Evolutionary conservation across 352 stramenopile species (phyloP).

Genomic region (Globisporangium emineosum): DNA sequence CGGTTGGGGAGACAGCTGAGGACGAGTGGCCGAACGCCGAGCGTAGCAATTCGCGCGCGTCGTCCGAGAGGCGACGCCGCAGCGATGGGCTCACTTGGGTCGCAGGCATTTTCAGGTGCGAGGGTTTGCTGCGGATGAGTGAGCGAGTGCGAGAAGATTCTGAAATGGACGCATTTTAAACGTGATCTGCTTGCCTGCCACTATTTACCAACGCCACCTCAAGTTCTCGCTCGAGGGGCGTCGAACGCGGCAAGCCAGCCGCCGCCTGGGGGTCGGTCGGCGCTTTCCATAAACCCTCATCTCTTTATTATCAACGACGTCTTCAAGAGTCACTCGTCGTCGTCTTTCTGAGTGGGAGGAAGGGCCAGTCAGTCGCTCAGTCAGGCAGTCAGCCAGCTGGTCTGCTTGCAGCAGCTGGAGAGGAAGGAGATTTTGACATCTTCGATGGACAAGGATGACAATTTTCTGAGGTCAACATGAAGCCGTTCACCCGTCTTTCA

Average conservation of each 20-base stretch:
- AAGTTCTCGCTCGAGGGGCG: background rate
- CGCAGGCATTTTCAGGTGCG: conserved; percentile 30
- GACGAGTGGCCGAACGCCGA: conserved; percentile 23
- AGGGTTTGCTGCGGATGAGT: background rate
- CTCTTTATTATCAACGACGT: background rate
- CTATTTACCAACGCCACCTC: background rate
- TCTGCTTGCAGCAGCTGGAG: background rate
- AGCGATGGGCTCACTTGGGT: conserved; percentile 47
- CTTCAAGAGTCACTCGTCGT: background rate
- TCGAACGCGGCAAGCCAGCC: background rate
- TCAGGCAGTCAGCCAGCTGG: background rate
- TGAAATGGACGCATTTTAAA: background rate
- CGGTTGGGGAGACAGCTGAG: background rate
- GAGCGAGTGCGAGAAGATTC: background rate
- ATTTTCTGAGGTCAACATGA: background rate
- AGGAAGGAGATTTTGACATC: no score
- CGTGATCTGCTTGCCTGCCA: background rate
- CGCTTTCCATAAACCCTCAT: background rate
- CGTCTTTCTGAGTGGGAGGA: background rate
- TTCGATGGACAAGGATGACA: background rate
- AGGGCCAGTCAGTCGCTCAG: background rate
- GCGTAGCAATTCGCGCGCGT: conserved; percentile 50
- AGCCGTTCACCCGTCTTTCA: background rate
- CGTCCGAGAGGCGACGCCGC: conserved; percentile 52
- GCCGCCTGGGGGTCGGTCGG: no score